phyloP scores from a whole-genome alignment of 352 stramenopile genomes.

The Phytopythium vexans region DNA sequence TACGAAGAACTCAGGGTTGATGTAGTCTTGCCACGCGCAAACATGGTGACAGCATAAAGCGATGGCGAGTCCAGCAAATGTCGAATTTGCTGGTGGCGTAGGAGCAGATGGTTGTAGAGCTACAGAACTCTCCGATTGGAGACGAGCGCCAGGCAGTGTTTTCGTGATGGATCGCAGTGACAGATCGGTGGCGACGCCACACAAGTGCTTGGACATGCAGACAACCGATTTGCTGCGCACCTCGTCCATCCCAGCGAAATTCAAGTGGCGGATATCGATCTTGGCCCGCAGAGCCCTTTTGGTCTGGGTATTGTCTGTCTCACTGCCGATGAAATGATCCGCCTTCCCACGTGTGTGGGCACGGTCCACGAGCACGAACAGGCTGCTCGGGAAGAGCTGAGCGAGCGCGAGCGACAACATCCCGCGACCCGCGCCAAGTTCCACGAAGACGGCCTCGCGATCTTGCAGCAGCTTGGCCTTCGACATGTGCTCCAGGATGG shows the following conservation, averaged over 20 bases:
- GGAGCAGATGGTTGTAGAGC: background rate
- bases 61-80: constrained; percentile 58
- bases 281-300: constrained; percentile 57
- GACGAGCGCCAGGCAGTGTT: constrained; percentile 28
- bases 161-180: constrained; percentile 66
- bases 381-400: constrained; percentile 51
- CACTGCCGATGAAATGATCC: constrained; percentile 60
- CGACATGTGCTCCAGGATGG: constrained; percentile 81
- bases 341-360: constrained; percentile 70
- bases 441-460: constrained; percentile 43
- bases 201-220: constrained; percentile 86
- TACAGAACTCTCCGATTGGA: too few relatives aligned
- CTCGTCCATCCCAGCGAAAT: constrained; percentile 65
- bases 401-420: constrained; percentile 81
- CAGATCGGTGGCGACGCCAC: constrained; percentile 76
- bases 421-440: constrained; percentile 69
- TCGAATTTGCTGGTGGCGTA: constrained; percentile 18
- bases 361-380: constrained; percentile 79
- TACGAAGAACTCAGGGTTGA: constrained; percentile 57
- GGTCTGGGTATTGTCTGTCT: constrained; percentile 12
- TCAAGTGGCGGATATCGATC: constrained; percentile 84
- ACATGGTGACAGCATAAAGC: constrained; percentile 82
- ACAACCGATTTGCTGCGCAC: constrained; percentile 47
- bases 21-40: constrained; percentile 73
- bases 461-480: constrained; percentile 43